Conservation (phyloP, 805 yeast genomes). For the Pichia deserticola region DNA sequence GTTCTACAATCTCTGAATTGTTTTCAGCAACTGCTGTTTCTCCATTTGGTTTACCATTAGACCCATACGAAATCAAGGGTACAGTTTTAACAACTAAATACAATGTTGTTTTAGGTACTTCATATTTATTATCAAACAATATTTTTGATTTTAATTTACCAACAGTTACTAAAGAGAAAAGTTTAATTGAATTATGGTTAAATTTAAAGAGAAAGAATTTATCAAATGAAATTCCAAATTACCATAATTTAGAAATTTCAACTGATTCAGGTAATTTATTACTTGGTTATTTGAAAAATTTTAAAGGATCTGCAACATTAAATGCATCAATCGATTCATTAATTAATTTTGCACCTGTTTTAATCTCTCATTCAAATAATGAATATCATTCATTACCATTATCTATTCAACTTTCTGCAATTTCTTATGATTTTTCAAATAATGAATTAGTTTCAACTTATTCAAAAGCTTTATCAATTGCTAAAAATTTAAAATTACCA, state of each 20-base stretch:
- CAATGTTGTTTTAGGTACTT: slow-evolving; percentile 45
- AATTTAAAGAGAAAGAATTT: slow-evolving; percentile 43
- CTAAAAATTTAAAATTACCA: slow-evolving; percentile 56
- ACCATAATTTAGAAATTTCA: slow-evolving; percentile 62
- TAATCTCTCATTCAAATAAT: slow-evolving; percentile 31
- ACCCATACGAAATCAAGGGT: slow-evolving; percentile 44
- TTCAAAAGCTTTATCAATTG: slow-evolving; percentile 50
- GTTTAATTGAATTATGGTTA: slow-evolving; percentile 62
- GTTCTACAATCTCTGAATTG: slow-evolving; percentile 13
- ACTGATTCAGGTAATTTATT: slow-evolving; percentile 78
- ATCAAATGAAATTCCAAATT: slow-evolving; percentile 50
- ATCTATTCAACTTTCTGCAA: slow-evolving; percentile 67
- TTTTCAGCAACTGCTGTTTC: slow-evolving; percentile 35
- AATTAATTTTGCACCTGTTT: slow-evolving; percentile 56
- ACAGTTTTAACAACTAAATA: slow-evolving; percentile 47
- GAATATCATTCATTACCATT: slow-evolving; percentile 40
- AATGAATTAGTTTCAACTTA: slow-evolving; percentile 58
- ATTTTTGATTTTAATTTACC: slow-evolving; percentile 50
- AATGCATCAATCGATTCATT: slow-evolving; percentile 66
- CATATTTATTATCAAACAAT: slow-evolving; percentile 43
- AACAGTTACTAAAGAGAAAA: slow-evolving; percentile 27
- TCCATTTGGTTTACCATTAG: slow-evolving; percentile 59
- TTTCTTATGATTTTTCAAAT: slow-evolving; percentile 53
- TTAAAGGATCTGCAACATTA: slow-evolving; percentile 31
- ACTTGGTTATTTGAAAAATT: slow-evolving; percentile 53